Evolutionary conservation across 2,329 filamentous ascomycete genomes (phyloP).

Genomic region (Hirsutella minnesotensis): DNA sequence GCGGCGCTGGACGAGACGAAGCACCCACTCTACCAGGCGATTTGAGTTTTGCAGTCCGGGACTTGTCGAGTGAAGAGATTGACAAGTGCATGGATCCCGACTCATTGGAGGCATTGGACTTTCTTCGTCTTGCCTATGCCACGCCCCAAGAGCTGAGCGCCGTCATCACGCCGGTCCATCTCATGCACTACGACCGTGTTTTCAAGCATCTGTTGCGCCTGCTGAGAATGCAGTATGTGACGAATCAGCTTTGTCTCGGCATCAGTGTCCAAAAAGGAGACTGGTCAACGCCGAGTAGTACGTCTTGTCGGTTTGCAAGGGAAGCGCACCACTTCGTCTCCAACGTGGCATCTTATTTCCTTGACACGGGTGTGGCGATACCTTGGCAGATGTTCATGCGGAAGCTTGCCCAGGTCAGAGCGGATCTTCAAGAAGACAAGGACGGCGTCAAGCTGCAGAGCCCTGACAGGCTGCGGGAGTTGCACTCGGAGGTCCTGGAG

Average conservation of each 20-base stretch:
- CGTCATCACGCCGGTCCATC: constrained; percentile 57
- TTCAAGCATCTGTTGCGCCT: constrained; percentile 73
- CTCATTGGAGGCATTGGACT: constrained; percentile 82
- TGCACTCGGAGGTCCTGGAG: constrained; percentile 64
- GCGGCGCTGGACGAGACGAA: constrained; percentile 9
- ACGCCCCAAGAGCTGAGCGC: constrained; percentile 58
- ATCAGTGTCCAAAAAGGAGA: constrained; percentile 27
- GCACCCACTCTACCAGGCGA: constrained; percentile 46
- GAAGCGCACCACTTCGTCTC: constrained; percentile 74
- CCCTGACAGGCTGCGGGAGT: constrained; percentile 52
- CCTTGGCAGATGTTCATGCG: constrained; percentile 62
- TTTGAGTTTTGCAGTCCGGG: constrained; percentile 73
- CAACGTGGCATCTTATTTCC: constrained; percentile 63
- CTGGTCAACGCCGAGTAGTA: constrained; percentile 24
- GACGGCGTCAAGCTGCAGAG: constrained; percentile 29
- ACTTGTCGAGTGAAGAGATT: constrained; percentile 67
- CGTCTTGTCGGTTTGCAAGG: constrained; percentile 49
- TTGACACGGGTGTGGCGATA: constrained; percentile 62
- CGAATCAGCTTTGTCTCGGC: constrained; percentile 52
- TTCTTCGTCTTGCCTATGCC: constrained; percentile 76
- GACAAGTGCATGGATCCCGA: constrained; percentile 72
- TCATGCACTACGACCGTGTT: constrained; percentile 74
- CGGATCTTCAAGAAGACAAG: constrained; percentile 33
- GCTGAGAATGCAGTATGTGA: constrained; percentile 66
- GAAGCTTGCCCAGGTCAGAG: constrained; percentile 53